Evolutionary conservation across 305 asterid genomes (phyloP), one percentile per base, ranked within the genome.

Genomic region (Coffea humblotiana): DNA sequence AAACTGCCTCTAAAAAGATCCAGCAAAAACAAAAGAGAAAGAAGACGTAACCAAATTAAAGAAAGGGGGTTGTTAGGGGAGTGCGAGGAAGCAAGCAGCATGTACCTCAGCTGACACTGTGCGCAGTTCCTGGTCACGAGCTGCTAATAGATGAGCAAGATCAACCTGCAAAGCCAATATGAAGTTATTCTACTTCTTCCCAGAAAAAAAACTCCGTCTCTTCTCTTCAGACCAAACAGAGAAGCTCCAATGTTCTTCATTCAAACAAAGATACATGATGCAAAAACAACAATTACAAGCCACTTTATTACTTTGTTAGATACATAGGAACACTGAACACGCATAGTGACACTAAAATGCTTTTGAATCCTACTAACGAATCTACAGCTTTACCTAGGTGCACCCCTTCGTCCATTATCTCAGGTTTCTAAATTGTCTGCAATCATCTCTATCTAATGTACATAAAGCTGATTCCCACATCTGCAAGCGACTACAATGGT

Each of bases 71-170:
- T 14, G 15, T 16, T 7, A 18, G 68, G 43, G n/a, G 43, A 18
- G 23, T 9, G 12, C 19, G 25, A 77, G 52, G 61, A n/a, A 72
- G 40, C 66, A 83, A 79, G 80, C 74, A 65, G 69, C 18, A 66
- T 18, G 49, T 88, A 94, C 99, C 98, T 96, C 98, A 79, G 99
- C 98, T 54, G 97, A 89, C 85, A 92, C 90, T 76, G 98, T 96
- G 52, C 99, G 98, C 75, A 96, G 83, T 84, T 96, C 99, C 83
- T 96, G 99, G 88, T 96, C 99, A 72, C 99, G 93, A 88, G 97
- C 90, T 70, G 99, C 97, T 82, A 96, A 90, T 76, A 92, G 83
- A 85, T 94, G 99, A 35, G 97, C 98, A 81, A 94, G 98, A 88
- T 96, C 99, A 84, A 96, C 98, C 98, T 96, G 87, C 82, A 88